phyloP scores from a whole-genome alignment of 2,329 filamentous ascomycete species.

The Thermoascus crustaceus region DNA sequence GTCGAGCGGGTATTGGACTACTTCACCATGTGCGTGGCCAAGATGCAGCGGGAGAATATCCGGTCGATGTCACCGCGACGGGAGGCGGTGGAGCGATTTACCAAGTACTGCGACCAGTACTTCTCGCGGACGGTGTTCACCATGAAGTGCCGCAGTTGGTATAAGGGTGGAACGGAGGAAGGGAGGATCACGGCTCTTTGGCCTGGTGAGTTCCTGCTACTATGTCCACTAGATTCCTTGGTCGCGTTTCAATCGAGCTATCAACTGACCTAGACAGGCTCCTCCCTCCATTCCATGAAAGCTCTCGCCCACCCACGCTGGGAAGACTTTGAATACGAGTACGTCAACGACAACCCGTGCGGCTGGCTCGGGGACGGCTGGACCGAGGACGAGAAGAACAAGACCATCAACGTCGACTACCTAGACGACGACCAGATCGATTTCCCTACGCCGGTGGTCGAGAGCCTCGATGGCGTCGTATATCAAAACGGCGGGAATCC shows the following conservation, averaged over 20 bases:
- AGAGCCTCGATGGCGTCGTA: background rate
- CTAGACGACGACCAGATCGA: slow-evolving; percentile 29
- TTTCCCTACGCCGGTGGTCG: slow-evolving; percentile 16
- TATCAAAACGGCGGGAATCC: background rate
- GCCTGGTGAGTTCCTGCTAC: slow-evolving; percentile 26
- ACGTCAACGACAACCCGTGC: slow-evolving; percentile 23
- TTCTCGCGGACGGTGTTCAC: slow-evolving; percentile 27
- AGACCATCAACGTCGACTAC: slow-evolving; percentile 26
- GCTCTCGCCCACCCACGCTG: slow-evolving; percentile 26
- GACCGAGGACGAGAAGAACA: slow-evolving; percentile 25
- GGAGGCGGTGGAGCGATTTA: slow-evolving; percentile 22
- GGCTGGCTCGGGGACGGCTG: slow-evolving; percentile 29
- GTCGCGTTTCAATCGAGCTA: no score
- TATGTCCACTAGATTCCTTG: no score
- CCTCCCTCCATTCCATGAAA: slow-evolving; percentile 30
- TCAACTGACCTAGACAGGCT: slow-evolving; percentile 15
- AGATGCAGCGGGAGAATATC: slow-evolving; percentile 31
- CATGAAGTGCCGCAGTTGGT: slow-evolving; percentile 32
- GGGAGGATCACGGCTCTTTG: slow-evolving; percentile 26
- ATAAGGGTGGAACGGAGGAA: slow-evolving; percentile 26
- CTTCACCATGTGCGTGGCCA: slow-evolving; percentile 24
- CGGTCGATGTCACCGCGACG: slow-evolving; percentile 18
- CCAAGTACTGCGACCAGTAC: slow-evolving; percentile 26
- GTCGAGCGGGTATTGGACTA: slow-evolving; percentile 28
- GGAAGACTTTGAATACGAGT: slow-evolving; percentile 33